A percentile compares a stretch with the other conserved stretches of the same genome.
These are phyloP conservation scores for Panicum virgatum DNA, from an alignment of 202 grass and related monocot species.

Conservation along the genomic window DNA sequence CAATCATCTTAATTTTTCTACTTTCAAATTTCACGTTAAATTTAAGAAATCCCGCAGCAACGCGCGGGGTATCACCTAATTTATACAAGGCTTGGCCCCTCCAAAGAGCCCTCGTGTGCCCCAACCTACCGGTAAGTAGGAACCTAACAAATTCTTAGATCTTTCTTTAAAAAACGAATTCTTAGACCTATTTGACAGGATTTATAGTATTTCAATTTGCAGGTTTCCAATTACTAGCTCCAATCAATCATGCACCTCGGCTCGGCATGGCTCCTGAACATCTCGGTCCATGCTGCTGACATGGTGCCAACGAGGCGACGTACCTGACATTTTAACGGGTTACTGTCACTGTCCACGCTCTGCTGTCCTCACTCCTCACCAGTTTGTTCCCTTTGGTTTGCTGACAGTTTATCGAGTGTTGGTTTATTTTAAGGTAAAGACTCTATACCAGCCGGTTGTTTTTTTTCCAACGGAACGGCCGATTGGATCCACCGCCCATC, in stretches of 20 bases:
- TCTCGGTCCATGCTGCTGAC: slow-evolving; percentile 1
- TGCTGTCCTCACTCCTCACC: slow-evolving; percentile 12
- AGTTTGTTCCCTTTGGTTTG: neutral
- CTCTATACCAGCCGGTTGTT: no score
- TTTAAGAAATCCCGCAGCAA: no score
- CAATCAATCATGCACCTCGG: no score
- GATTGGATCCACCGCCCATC: no score
- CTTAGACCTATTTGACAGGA: neutral
- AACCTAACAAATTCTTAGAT: neutral
- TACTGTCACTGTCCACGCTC: neutral
- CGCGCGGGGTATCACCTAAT: no score
- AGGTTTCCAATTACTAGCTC: neutral
- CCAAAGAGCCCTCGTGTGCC: neutral
- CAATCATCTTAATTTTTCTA: no score
- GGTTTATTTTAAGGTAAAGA: no score
- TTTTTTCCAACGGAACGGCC: no score
- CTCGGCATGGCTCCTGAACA: no score
- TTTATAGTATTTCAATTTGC: neutral
- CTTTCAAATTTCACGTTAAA: no score
- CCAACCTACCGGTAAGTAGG: neutral
- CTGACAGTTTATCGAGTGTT: neutral
- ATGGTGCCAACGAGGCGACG: slow-evolving; percentile 5
- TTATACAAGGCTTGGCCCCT: neutral
- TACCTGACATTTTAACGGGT: slow-evolving; percentile 15
- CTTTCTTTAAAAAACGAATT: no score